phyloP scores from a whole-genome alignment of 192 early-diverging fungal genomes.

The Umbelopsis sp. region DNA sequence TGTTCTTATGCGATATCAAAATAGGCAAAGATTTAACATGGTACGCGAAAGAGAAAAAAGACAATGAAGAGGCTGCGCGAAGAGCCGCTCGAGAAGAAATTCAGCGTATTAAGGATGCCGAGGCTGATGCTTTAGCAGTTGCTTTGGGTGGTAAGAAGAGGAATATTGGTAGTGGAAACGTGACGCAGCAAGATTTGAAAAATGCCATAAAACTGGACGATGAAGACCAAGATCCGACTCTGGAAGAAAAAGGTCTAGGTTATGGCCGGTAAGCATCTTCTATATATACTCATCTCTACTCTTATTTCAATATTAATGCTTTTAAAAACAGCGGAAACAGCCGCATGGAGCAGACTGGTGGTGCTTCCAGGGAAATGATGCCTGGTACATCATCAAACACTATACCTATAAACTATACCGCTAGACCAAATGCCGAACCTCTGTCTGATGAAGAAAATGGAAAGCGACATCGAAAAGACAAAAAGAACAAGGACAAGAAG shows the following conservation, averaged over 20 bases:
- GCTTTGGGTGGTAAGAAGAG: conserved; percentile 57
- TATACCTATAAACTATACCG: not conserved
- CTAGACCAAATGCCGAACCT: not conserved
- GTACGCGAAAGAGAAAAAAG: conserved; percentile 66
- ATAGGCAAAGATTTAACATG: conserved; percentile 66
- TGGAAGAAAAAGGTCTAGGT: conserved; percentile 40
- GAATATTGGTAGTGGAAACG: conserved; percentile 42
- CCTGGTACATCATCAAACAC: conserved; percentile 5
- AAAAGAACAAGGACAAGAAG: conserved; percentile 32
- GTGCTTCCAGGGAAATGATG: conserved; percentile 11
- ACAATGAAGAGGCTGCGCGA: conserved; percentile 20
- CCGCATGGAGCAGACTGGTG: not conserved
- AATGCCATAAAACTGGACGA: conserved; percentile 41
- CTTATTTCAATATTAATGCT: not conserved
- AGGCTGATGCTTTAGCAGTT: conserved; percentile 61
- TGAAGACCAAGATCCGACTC: conserved; percentile 33
- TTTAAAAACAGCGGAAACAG: not conserved
- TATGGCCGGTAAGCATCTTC: conserved; percentile 32
- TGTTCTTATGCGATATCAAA: conserved; percentile 4
- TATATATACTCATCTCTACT: not conserved
- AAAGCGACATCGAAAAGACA: conserved; percentile 18
- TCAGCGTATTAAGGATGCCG: conserved; percentile 59
- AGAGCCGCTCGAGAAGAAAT: conserved; percentile 46
- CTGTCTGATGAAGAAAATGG: not conserved
- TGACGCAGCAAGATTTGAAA: conserved; percentile 52